Evolutionary conservation across 1,284 basidiomycete species (phyloP).

Genomic region (Ceratobasidium sp.): DNA sequence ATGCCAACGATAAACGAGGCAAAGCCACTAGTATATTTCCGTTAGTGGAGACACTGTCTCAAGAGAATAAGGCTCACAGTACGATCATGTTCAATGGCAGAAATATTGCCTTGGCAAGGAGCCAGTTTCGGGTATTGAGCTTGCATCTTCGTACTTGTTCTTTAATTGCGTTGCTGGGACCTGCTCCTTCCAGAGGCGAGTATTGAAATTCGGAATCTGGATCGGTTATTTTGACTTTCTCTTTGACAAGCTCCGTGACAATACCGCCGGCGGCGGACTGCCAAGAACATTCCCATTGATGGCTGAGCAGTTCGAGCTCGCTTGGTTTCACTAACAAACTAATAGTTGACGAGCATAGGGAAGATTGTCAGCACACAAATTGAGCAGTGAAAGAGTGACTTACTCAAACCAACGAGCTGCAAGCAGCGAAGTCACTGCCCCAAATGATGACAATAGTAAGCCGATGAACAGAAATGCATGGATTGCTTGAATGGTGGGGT

Average conservation of each 20-base stretch:
- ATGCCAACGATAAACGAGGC: conserved; percentile 4
- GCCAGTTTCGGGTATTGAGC: background rate
- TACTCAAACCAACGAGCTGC: conserved; percentile 43
- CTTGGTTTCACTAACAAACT: background rate
- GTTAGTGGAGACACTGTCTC: background rate
- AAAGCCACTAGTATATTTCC: conserved; percentile 14
- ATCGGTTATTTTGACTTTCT: too few species aligned
- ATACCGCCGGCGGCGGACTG: too few species aligned
- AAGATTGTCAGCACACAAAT: conserved; percentile 16
- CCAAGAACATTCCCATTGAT: too few species aligned
- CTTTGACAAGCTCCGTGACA: too few species aligned
- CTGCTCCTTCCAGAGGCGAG: background rate
- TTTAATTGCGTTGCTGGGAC: background rate
- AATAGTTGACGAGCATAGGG: background rate
- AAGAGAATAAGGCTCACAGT: background rate
- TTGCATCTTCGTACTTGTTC: background rate
- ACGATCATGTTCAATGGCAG: conserved; percentile 8
- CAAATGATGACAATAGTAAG: conserved; percentile 30
- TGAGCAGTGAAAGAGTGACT: background rate
- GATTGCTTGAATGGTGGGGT: background rate
- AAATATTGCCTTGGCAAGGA: conserved; percentile 19
- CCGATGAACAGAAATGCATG: conserved; percentile 24
- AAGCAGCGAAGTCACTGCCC: conserved; percentile 35
- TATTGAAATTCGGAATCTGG: too few species aligned
- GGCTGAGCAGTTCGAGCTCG: background rate